Evolutionary conservation across 2,329 filamentous ascomycete species (phyloP).

Genomic region (Colletotrichum spinosum): DNA sequence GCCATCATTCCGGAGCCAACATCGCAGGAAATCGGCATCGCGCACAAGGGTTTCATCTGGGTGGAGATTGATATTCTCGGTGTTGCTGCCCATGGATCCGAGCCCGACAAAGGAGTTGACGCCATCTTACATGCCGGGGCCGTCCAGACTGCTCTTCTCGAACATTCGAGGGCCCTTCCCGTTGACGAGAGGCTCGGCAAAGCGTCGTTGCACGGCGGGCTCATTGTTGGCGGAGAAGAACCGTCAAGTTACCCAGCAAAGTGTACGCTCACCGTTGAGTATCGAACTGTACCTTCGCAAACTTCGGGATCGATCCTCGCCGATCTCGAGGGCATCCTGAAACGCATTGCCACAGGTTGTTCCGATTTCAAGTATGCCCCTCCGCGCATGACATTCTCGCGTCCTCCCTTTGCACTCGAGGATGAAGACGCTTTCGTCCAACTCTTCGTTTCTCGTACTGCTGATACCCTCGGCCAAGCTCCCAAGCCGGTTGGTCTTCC

Average conservation of each 20-base stretch:
- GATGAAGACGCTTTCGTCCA: slow-evolving; percentile 41
- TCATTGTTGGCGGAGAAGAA: slow-evolving; percentile 64
- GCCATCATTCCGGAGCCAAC: slow-evolving; percentile 64
- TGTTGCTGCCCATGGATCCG: slow-evolving; percentile 56
- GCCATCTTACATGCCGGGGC: slow-evolving; percentile 61
- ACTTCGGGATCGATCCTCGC: slow-evolving; percentile 48
- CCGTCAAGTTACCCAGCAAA: slow-evolving; percentile 61
- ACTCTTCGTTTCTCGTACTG: slow-evolving; percentile 34
- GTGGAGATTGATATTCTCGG: slow-evolving; percentile 56
- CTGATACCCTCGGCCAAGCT: slow-evolving; percentile 42
- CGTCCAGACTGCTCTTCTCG: slow-evolving; percentile 58
- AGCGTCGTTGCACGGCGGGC: slow-evolving; percentile 58
- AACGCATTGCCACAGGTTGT: slow-evolving; percentile 45
- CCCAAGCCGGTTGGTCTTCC: slow-evolving; percentile 45
- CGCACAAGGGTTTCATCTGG: slow-evolving; percentile 64
- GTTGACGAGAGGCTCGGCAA: slow-evolving; percentile 49
- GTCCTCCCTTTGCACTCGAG: slow-evolving; percentile 53
- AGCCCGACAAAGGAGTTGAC: slow-evolving; percentile 58
- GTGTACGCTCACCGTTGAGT: slow-evolving; percentile 61
- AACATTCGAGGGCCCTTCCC: slow-evolving; percentile 51
- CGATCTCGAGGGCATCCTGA: slow-evolving; percentile 53
- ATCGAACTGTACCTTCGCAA: slow-evolving; percentile 60
- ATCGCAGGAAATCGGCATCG: slow-evolving; percentile 52
- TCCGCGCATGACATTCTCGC: slow-evolving; percentile 51
- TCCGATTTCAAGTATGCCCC: slow-evolving; percentile 54